Base-by-base conservation (phyloP, 2,329 filamentous ascomycete genomes). In the Ophiostoma angusticollis region DNA sequence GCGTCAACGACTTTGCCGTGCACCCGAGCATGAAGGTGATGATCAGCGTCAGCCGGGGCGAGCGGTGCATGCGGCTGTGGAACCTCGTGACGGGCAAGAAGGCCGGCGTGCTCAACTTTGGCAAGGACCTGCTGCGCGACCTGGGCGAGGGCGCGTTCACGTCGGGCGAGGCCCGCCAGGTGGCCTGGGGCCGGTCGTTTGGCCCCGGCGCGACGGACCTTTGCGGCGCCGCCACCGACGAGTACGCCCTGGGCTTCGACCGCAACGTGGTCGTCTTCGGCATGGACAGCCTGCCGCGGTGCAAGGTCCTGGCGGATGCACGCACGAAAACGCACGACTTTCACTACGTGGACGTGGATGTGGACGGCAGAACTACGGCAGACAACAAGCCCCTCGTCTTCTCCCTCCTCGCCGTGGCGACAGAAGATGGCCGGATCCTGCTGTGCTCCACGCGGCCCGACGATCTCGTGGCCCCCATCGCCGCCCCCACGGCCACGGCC, bases 1-100 rank as follows among this genome's bases (percentile, higher is more conserved):
- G 91, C 14, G 76, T 96, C 49, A 96, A 94, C 57, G 84, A 87
- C 57, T 93, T 98, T 57, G 85, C 89, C 2, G 81, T 98, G 19
- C 91, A 98, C 57, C 89, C 91, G 0, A 93, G 84, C 57, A 84
- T 93, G 72, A 96, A 95, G 63, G 67, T 98, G 36, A 94, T 96
- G 84, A 76, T 98, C 44, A 93, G 77, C 50, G 86, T 96, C 8
- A 81, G 84, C 49, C 84, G 80, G 52, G 86, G 86, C 47, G 91
- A 98, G 63, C 78, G 77, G 47, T 85, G 80, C 53, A 93, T 98
- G 83, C 69, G 91, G 47, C 60, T 96, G 47, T 98, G 91, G 91
- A 96, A 98, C 54, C 59, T 98, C 47, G 86, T 96, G 48, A 96
- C 89, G 3, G 91, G 87, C 13, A 93, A 89, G 64, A 95, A 94